phyloP scores from a whole-genome alignment of 495 filamentous ascomycete species.

The Cercophora newfieldiana region DNA sequence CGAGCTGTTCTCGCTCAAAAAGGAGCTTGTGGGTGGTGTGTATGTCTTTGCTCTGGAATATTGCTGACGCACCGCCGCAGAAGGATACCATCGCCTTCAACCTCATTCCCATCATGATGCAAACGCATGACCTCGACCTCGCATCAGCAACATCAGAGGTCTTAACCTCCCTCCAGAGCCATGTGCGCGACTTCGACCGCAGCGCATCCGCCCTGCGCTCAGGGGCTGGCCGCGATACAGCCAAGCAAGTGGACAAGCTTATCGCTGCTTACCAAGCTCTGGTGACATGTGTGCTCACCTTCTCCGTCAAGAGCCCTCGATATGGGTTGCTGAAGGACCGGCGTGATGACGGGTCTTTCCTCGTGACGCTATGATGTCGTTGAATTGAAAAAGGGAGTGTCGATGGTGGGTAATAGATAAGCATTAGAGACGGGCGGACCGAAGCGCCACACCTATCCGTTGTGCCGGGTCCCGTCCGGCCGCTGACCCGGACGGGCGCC shows the following conservation, averaged over 20 bases:
- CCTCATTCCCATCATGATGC: constrained; percentile 21
- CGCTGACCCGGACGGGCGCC: background rate
- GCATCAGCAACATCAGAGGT: background rate
- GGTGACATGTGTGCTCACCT: constrained; percentile 19
- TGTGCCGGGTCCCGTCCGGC: background rate
- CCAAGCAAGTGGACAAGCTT: background rate
- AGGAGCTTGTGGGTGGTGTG: constrained; percentile 21
- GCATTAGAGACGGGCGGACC: background rate
- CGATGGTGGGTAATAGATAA: too few relatives aligned
- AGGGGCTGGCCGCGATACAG: background rate
- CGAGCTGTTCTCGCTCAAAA: constrained; percentile 26
- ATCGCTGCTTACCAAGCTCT: constrained; percentile 19
- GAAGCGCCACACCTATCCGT: background rate
- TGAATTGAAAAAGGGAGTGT: background rate
- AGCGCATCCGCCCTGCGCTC: background rate
- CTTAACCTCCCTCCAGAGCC: background rate
- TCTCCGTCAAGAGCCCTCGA: constrained; percentile 22
- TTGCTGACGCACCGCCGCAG: constrained; percentile 3
- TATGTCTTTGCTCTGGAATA: background rate
- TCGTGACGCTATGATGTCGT: constrained; percentile 8
- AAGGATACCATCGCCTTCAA: constrained; percentile 18
- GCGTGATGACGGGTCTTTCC: constrained; percentile 23
- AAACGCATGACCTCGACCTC: background rate
- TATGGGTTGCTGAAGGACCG: constrained; percentile 18
- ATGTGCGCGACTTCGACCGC: constrained; percentile 6